Base-by-base conservation (phyloP, 805 yeast species). In the Teunomyces cretensis region DNA sequence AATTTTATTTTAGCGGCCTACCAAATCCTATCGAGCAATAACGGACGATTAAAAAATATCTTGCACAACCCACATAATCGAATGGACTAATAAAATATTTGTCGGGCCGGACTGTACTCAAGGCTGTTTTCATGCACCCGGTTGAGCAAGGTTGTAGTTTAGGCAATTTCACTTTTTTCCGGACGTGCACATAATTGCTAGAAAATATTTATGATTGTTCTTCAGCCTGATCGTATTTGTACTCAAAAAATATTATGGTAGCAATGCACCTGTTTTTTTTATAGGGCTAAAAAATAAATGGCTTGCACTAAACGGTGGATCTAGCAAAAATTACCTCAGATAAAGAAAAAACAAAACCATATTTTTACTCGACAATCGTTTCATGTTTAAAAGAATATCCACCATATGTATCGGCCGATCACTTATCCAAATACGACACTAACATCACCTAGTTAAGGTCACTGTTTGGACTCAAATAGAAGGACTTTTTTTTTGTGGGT, bases 301-400 rank as follows among this genome's bases (percentile, higher is more conserved):
- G 16, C 22, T 35, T 35, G 38, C n/a, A 24, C 38, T 22, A 17
- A 35, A 35, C 38, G 38, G 38, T 35, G 38, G 15, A 35, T 19
- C 38, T 35, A 11, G 8, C n/a, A 35, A 35, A 35, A 35, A 35
- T 17, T 35, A 16, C 22, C 26, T 2, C 17, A 7, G 15, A 17
- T 35, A 19, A 19, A 2, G 8, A 17, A 12, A 35, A 17, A 35
- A 35, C 8, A 22, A 11, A 35, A 35, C 9, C 11, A 22, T 33
- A 35, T 35, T 35, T 19, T 35, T 26, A 26, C 12, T 12, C 22
- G 26, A 35, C 22, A 19, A 35, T 19, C 27, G 38, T 35, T 35
- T 35, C 38, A 35, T 19, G 28, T 26, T 26, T 11, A 26, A n/a
- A n/a, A 26, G 28, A 26, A 26, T 26, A 26, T 9, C 28, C 28